Evolutionary conservation across 2,329 filamentous ascomycete genomes (phyloP).

Genomic region (Fusarium veterinarium): DNA sequence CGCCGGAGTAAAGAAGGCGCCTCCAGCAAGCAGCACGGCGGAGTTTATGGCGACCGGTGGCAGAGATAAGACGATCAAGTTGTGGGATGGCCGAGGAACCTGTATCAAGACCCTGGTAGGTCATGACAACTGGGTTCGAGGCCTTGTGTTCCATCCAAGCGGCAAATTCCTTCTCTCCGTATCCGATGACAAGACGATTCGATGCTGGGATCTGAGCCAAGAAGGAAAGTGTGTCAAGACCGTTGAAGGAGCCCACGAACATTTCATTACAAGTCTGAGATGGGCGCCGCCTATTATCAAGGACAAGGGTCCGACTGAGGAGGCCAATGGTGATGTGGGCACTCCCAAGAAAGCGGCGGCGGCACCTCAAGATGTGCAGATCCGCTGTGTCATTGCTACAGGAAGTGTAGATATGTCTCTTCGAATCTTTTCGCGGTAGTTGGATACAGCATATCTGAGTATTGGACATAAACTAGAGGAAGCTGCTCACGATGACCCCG

Average conservation of each 20-base stretch:
- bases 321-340: slow-evolving; percentile 35
- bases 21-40: slow-evolving; percentile 76
- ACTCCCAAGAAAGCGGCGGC: slow-evolving; percentile 36
- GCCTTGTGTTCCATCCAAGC: slow-evolving; percentile 87
- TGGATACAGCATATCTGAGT: slow-evolving; percentile 27
- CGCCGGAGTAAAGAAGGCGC: slow-evolving; percentile 85
- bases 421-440: slow-evolving; percentile 74
- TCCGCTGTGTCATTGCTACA: slow-evolving; percentile 87
- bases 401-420: slow-evolving; percentile 75
- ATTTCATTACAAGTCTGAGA: slow-evolving; percentile 86
- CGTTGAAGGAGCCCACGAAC: slow-evolving; percentile 79
- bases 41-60: slow-evolving; percentile 93
- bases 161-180: slow-evolving; percentile 90
- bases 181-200: slow-evolving; percentile 89
- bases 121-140: slow-evolving; percentile 95
- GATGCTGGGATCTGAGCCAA: slow-evolving; percentile 93
- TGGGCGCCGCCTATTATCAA: slow-evolving; percentile 75
- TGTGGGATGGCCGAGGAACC: slow-evolving; percentile 89
- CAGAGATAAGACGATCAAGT: slow-evolving; percentile 87
- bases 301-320: slow-evolving; percentile 23
- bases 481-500: neutral
- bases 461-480: slow-evolving; percentile 29
- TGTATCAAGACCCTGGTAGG: slow-evolving; percentile 86
- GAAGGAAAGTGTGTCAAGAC: slow-evolving; percentile 91
- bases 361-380: slow-evolving; percentile 64